Evolutionary conservation across 345 rosid species (phyloP).

Genomic region (Eucalyptus shirleyi): DNA sequence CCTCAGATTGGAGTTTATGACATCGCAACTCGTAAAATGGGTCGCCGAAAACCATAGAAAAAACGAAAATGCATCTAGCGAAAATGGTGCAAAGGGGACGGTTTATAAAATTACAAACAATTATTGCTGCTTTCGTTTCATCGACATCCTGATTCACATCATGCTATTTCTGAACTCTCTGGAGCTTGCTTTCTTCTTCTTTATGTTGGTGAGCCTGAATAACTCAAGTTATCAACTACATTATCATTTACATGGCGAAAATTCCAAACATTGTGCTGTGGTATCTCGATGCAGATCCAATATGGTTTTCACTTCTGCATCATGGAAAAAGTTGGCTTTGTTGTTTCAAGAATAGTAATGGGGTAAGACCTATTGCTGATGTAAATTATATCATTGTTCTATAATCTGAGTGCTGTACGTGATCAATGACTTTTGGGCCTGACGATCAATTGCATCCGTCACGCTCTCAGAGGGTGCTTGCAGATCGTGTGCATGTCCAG

Average conservation of each 20-base stretch:
- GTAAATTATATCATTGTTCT: too few relatives aligned
- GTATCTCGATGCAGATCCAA: slow-evolving; percentile 30
- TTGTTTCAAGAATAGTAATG: not conserved
- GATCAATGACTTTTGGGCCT: not conserved
- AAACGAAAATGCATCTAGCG: too few relatives aligned
- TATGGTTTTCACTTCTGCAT: slow-evolving; percentile 68
- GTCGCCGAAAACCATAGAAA: slow-evolving; percentile 68
- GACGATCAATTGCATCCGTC: not conserved
- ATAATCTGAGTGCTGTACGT: too few relatives aligned
- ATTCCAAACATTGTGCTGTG: not conserved
- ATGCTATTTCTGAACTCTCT: slow-evolving; percentile 79
- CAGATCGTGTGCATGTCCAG: slow-evolving; percentile 79
- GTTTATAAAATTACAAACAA: too few relatives aligned
- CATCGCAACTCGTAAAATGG: slow-evolving; percentile 35
- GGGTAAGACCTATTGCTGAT: too few relatives aligned
- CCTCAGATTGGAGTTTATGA: slow-evolving; percentile 54
- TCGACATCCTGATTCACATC: slow-evolving; percentile 58
- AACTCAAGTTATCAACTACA: not conserved
- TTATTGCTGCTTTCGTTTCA: too few relatives aligned
- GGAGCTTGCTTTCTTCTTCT: slow-evolving; percentile 69
- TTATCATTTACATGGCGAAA: not conserved
- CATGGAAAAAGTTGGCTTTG: slow-evolving; percentile 43
- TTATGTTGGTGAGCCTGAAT: slow-evolving; percentile 35
- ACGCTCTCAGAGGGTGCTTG: slow-evolving; percentile 23
- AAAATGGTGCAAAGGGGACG: too few relatives aligned